Evolutionary conservation across 495 filamentous ascomycete species (phyloP).

Genomic region (Penicillium salamii): DNA sequence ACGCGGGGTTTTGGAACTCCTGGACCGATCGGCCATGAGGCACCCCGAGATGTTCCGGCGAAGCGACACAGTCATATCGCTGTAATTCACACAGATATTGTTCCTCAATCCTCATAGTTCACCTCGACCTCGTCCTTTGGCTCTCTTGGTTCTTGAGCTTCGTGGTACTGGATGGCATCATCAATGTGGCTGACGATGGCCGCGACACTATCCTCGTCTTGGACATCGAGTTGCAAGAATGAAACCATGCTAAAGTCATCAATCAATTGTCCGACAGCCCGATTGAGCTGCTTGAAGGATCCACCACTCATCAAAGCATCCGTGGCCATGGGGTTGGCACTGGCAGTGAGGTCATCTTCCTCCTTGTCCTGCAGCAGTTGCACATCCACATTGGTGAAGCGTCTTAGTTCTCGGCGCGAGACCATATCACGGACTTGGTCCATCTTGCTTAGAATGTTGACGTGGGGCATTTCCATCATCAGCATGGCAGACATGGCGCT

Average conservation of each 20-base stretch:
- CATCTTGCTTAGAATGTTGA: slow-evolving; percentile 97
- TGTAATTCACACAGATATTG: background rate
- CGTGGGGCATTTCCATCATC: slow-evolving; percentile 92
- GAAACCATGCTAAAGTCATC: slow-evolving; percentile 98
- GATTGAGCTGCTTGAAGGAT: slow-evolving; percentile 75
- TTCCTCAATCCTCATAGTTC: slow-evolving; percentile 53
- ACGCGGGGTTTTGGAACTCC: background rate
- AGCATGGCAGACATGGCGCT: slow-evolving; percentile 98
- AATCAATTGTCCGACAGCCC: slow-evolving; percentile 81
- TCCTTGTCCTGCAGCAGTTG: slow-evolving; percentile 70
- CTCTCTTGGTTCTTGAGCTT: slow-evolving; percentile 91
- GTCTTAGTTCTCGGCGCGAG: slow-evolving; percentile 75
- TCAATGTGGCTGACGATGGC: slow-evolving; percentile 95
- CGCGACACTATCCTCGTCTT: slow-evolving; percentile 90
- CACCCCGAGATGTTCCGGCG: background rate
- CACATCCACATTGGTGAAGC: slow-evolving; percentile 81
- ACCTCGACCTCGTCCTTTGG: slow-evolving; percentile 74
- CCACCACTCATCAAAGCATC: slow-evolving; percentile 72
- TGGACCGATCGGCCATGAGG: background rate
- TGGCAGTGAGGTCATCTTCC: slow-evolving; percentile 35
- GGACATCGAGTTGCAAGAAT: slow-evolving; percentile 83
- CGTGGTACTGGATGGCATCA: slow-evolving; percentile 92
- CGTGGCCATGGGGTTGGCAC: slow-evolving; percentile 53
- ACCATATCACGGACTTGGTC: slow-evolving; percentile 86
- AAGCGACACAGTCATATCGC: background rate